A percentile compares a stretch with the other conserved stretches of the same genome.
These are phyloP conservation scores for Pisolithus albus DNA, from an alignment of 768 basidiomycete species.

Conservation along the genomic window DNA sequence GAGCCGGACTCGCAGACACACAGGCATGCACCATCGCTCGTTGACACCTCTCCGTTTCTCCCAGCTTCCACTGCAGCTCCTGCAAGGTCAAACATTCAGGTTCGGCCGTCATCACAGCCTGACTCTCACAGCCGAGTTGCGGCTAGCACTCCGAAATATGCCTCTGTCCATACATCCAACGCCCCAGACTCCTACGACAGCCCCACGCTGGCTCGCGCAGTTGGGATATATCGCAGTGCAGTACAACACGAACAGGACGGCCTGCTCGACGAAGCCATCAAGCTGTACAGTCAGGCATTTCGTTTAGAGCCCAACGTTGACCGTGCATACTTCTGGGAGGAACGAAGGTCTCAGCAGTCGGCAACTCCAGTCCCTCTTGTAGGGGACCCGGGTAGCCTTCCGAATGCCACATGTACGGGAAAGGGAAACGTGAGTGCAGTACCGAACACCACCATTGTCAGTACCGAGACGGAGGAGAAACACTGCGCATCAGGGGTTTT, in stretches of 20 bases:
- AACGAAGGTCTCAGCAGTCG: constrained; percentile 27
- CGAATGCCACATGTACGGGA: constrained; percentile 75
- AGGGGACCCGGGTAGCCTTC: constrained; percentile 42
- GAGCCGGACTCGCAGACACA: neutral
- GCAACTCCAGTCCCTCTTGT: constrained; percentile 1
- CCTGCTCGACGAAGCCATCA: constrained; percentile 67
- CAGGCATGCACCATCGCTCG: constrained; percentile 5
- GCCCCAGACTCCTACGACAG: constrained; percentile 26
- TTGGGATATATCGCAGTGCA: constrained; percentile 64
- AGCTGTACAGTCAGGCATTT: constrained; percentile 75
- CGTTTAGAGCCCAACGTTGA: constrained; percentile 73
- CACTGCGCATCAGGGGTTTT: constrained; percentile 33
- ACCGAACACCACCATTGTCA: constrained; percentile 69
- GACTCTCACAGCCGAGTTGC: constrained; percentile 6
- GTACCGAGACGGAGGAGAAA: constrained; percentile 31
- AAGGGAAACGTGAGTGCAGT: constrained; percentile 51
- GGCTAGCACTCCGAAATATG: constrained; percentile 2
- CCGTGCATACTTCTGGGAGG: constrained; percentile 55
- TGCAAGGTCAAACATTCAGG: neutral
- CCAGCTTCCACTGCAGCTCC: neutral
- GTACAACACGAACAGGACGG: constrained; percentile 68
- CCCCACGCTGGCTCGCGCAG: constrained; percentile 38
- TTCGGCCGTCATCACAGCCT: constrained; percentile 5
- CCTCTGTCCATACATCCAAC: constrained; percentile 16
- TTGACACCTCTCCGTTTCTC: constrained; percentile 2